phyloP scores from a whole-genome alignment of 108 stramenopile genomes.

The Pseudonitzschia pungens region DNA sequence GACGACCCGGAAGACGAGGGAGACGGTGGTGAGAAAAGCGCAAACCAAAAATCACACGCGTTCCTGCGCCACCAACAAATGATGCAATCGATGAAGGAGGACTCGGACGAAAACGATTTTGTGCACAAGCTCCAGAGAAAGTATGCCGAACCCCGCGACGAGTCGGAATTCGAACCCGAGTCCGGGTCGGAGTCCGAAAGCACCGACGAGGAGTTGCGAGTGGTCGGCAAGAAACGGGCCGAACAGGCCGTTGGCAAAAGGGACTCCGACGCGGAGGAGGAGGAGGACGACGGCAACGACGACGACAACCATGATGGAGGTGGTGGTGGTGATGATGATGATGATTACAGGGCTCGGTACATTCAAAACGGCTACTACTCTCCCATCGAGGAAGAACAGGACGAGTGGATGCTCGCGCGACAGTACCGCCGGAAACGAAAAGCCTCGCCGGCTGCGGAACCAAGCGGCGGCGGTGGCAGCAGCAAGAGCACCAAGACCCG shows the following conservation, averaged over 20 bases:
- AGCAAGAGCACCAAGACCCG: not conserved
- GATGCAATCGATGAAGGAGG: constrained; percentile 4
- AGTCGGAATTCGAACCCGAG: no score
- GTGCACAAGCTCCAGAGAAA: constrained; percentile 28
- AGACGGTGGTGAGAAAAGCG: constrained; percentile 23
- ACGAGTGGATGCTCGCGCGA: constrained; percentile 29
- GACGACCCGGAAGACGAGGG: constrained; percentile 13
- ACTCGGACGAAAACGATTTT: constrained; percentile 35
- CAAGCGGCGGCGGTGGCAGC: not conserved
- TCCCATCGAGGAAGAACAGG: constrained; percentile 30
- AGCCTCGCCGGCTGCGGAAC: not conserved
- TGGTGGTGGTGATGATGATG: not conserved
- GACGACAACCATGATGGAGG: not conserved
- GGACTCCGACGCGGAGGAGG: not conserved
- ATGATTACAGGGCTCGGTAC: constrained; percentile 1
- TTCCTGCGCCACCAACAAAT: constrained; percentile 24
- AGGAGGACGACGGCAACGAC: not conserved
- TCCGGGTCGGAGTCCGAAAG: constrained; percentile 11
- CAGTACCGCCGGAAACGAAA: constrained; percentile 8
- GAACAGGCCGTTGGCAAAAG: constrained; percentile 3
- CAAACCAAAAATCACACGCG: constrained; percentile 21
- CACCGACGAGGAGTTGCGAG: constrained; percentile 7
- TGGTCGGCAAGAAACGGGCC: constrained; percentile 15
- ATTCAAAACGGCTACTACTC: constrained; percentile 31
- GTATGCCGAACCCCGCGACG: constrained; percentile 21